These are phyloP conservation scores for Rhizopus stolonifer DNA, from an alignment of 371 early-diverging fungal genomes.

Conservation along the genomic window DNA sequence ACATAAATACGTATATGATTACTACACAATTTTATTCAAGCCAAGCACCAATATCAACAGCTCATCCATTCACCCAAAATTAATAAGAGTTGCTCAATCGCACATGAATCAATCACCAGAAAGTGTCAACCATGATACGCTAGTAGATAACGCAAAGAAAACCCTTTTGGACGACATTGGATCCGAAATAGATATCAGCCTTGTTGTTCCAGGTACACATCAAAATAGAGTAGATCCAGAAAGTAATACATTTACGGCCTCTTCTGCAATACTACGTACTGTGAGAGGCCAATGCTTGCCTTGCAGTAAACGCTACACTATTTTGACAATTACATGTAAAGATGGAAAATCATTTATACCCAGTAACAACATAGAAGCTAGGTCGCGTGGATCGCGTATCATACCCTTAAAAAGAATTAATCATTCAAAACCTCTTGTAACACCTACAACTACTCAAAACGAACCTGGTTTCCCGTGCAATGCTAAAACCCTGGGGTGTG, in stretches of 20 bases:
- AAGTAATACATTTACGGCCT: background rate
- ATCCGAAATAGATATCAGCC: background rate
- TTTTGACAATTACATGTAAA: constrained; percentile 3
- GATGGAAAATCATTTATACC: constrained; percentile 7
- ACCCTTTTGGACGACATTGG: background rate
- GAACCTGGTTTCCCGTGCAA: background rate
- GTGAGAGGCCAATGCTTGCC: background rate
- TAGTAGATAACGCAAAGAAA: background rate
- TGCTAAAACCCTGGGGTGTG: background rate
- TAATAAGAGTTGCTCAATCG: background rate
- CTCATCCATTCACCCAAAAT: background rate
- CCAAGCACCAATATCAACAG: background rate
- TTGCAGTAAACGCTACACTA: background rate
- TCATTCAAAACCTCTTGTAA: background rate
- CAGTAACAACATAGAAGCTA: background rate
- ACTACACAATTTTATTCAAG: constrained; percentile 17
- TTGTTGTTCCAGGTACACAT: background rate
- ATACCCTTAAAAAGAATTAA: background rate
- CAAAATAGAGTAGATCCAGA: background rate
- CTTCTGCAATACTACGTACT: background rate
- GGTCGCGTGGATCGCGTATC: background rate
- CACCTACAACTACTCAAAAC: background rate
- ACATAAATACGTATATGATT: constrained; percentile 34
- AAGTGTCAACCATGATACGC: background rate
- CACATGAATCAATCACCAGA: background rate